These are phyloP conservation scores for Phaeolepiota aurea DNA, from an alignment of 768 basidiomycete genomes.

Conservation along the genomic window DNA sequence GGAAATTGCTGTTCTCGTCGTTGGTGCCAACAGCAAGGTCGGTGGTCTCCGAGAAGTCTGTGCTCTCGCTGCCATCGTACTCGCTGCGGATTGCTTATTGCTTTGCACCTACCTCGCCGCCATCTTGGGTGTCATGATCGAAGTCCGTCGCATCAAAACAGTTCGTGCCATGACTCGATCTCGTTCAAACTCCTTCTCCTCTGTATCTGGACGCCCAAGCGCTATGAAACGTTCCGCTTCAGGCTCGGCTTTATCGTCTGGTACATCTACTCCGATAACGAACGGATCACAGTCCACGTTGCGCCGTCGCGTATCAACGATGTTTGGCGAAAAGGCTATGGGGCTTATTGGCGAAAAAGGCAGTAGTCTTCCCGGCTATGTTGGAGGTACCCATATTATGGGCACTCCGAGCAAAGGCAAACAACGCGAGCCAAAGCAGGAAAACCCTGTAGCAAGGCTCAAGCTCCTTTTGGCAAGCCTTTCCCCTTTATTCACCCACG, in stretches of 20 bases:
- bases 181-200: constrained; percentile 24
- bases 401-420: constrained; percentile 8
- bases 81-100: constrained; percentile 68
- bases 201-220: constrained; percentile 18
- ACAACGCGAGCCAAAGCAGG: constrained; percentile 32
- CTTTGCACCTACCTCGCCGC: constrained; percentile 87
- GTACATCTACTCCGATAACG: neutral
- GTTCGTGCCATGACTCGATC: constrained; percentile 40
- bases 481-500: constrained; percentile 1
- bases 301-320: constrained; percentile 7
- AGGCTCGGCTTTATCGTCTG: too few species aligned
- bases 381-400: constrained; percentile 4
- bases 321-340: neutral
- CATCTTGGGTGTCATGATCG: constrained; percentile 91
- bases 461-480: constrained; percentile 77
- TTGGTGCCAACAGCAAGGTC: constrained; percentile 83
- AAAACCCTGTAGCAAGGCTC: constrained; percentile 80
- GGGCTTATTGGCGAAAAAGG: constrained; percentile 27
- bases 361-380: constrained; percentile 22
- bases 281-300: constrained; percentile 10
- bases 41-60: constrained; percentile 92
- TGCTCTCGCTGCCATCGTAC: constrained; percentile 83
- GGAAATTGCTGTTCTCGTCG: constrained; percentile 81
- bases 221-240: constrained; percentile 14
- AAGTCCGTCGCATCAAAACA: constrained; percentile 68